Percentiles rank a stretch among this genome's conserved stretches.
These are phyloP conservation scores for Suillus brevipes DNA, from an alignment of 768 basidiomycete genomes.

Conservation along the genomic window DNA sequence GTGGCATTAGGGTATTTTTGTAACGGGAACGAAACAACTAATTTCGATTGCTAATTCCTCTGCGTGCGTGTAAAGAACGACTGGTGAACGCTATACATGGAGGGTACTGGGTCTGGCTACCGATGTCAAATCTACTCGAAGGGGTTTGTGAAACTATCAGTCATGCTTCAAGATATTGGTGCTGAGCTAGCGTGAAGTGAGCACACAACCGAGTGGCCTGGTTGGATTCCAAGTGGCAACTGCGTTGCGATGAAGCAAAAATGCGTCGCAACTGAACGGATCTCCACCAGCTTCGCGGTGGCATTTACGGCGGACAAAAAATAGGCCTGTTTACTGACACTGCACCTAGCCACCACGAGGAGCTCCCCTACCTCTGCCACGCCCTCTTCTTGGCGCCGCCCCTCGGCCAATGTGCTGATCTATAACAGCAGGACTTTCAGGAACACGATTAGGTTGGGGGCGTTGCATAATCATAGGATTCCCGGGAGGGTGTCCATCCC, in stretches of 20 bases:
- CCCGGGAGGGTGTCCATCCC: conserved; percentile 17
- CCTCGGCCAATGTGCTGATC: conserved; percentile 23
- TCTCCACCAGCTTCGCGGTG: not conserved
- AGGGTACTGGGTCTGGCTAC: not conserved
- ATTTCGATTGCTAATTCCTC: conserved; percentile 9
- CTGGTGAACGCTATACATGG: not conserved
- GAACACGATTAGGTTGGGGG: conserved; percentile 13
- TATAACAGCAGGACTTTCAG: conserved; percentile 13
- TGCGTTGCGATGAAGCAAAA: conserved; percentile 1
- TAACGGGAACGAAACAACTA: conserved; percentile 8
- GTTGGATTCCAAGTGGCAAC: not conserved
- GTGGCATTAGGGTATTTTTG: conserved; percentile 3
- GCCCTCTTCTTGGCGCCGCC: conserved; percentile 24
- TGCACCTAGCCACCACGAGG: conserved; percentile 27
- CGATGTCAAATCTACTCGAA: not conserved
- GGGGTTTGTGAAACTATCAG: not conserved
- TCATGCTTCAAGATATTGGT: not conserved
- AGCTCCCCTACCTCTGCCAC: conserved; percentile 34
- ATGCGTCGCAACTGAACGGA: not conserved
- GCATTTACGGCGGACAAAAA: not conserved
- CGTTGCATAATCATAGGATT: conserved; percentile 15
- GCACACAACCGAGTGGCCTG: not conserved
- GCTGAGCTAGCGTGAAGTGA: not conserved
- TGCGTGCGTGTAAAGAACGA: not conserved
- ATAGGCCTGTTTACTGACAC: too few relatives aligned